A percentile compares a stretch with the other conserved stretches of the same genome.
Conservation (phyloP, 1,139 yeast species). For the Torulaspora pretoriensis region DNA sequence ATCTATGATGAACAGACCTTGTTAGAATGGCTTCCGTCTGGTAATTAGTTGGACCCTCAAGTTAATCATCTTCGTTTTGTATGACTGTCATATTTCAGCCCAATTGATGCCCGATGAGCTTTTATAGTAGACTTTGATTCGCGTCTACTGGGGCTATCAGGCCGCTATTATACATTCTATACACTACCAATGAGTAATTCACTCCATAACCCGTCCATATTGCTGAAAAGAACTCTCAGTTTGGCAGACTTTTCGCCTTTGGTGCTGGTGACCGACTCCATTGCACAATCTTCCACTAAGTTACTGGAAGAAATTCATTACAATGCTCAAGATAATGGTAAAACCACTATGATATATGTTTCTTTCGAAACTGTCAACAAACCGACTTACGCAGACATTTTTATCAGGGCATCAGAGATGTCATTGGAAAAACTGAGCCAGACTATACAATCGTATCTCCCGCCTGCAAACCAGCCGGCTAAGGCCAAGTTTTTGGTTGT, state of each 20-base stretch:
- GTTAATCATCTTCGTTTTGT: neutral
- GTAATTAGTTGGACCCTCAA: neutral
- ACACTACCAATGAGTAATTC: slow-evolving; percentile 36
- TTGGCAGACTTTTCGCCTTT: slow-evolving; percentile 73
- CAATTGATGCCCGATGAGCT: slow-evolving; percentile 1
- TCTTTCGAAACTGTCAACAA: slow-evolving; percentile 58
- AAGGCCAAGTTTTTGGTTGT: slow-evolving; percentile 33
- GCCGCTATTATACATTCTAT: neutral
- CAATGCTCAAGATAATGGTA: slow-evolving; percentile 34
- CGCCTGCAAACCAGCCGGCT: slow-evolving; percentile 18
- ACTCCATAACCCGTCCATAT: slow-evolving; percentile 52
- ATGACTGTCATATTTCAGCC: neutral
- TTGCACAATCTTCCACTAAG: slow-evolving; percentile 60
- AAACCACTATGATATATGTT: slow-evolving; percentile 44
- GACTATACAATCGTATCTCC: slow-evolving; percentile 30
- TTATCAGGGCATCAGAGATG: slow-evolving; percentile 45
- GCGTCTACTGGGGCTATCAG: neutral
- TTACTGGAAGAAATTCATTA: slow-evolving; percentile 56
- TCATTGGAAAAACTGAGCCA: slow-evolving; percentile 31
- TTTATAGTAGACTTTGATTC: neutral
- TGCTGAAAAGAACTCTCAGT: slow-evolving; percentile 58
- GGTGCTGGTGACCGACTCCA: slow-evolving; percentile 60
- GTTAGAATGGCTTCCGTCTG: neutral
- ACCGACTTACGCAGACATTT: slow-evolving; percentile 49
- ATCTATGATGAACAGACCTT: neutral